Evolutionary conservation across 2,329 filamentous ascomycete genomes (phyloP).

Genomic region (Fusarium robinianum): DNA sequence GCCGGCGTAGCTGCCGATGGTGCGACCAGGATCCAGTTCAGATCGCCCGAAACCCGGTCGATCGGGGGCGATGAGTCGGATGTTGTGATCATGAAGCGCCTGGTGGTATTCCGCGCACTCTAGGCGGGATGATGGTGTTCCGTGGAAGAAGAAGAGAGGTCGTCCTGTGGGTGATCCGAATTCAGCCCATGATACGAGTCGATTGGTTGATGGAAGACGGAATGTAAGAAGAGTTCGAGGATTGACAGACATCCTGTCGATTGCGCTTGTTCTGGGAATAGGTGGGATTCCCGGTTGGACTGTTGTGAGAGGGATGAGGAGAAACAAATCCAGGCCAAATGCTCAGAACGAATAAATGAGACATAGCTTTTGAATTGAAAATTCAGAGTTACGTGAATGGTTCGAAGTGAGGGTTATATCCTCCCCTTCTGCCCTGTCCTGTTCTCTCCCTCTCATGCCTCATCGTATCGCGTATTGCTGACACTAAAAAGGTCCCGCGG

Average conservation of each 20-base stretch:
- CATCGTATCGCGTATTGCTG: no score
- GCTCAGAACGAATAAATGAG: no score
- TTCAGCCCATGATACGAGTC: constrained; percentile 20
- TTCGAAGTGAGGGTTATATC: background rate
- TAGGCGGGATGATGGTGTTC: constrained; percentile 12
- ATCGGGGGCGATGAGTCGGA: constrained; percentile 15
- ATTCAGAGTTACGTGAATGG: constrained; percentile 6
- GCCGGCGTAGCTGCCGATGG: constrained; percentile 10
- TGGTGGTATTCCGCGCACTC: constrained; percentile 13
- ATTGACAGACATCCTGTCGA: background rate
- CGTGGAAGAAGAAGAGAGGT: constrained; percentile 14
- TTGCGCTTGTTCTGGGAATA: background rate
- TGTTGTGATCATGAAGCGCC: background rate
- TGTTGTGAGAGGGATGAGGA: no score
- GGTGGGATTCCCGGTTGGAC: background rate
- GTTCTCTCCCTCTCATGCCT: no score
- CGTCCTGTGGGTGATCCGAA: constrained; percentile 7
- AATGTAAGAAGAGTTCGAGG: constrained; percentile 3
- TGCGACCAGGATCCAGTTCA: constrained; percentile 3
- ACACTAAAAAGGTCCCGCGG: no score
- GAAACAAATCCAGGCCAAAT: no score
- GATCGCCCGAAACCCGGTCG: constrained; percentile 13
- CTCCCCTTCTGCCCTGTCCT: no score
- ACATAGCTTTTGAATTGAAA: no score
- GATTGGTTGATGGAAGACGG: constrained; percentile 10